A percentile compares a stretch with the other conserved stretches of the same genome.
phyloP scores from a whole-genome alignment of 2,329 filamentous ascomycete genomes.

The Botrytis squamosa region DNA sequence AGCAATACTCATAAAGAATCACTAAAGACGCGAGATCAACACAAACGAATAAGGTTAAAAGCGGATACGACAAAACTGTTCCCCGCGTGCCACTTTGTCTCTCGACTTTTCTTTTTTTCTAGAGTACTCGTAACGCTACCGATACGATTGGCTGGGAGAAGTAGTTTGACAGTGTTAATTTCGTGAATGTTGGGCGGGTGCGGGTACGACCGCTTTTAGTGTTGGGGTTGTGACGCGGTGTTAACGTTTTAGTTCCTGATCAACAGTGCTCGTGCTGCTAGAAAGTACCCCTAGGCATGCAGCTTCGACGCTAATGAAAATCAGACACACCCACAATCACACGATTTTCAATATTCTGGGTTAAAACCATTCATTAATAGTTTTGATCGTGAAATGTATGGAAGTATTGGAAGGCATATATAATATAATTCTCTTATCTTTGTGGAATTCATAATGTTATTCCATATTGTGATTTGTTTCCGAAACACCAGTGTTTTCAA shows the following conservation, averaged over 20 bases:
- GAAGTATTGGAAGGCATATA: neutral
- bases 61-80: neutral
- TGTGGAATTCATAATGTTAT: rapidly evolving
- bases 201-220: neutral
- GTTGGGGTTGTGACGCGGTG: neutral
- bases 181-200: neutral
- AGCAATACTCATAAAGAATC: neutral
- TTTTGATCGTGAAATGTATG: rapidly evolving
- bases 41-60: neutral
- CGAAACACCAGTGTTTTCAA: neutral
- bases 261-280: neutral
- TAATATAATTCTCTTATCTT: rapidly evolving
- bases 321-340: neutral
- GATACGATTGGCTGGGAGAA: neutral
- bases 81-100: neutral
- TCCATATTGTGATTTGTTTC: neutral
- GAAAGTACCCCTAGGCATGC: neutral
- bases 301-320: neutral
- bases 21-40: neutral
- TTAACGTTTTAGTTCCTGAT: neutral
- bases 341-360: neutral
- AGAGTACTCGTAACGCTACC: neutral
- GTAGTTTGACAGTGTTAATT: neutral
- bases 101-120: neutral
- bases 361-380: neutral